These are phyloP conservation scores for Septoria linicola DNA, from an alignment of 2,329 filamentous ascomycete species.

Conservation along the genomic window DNA sequence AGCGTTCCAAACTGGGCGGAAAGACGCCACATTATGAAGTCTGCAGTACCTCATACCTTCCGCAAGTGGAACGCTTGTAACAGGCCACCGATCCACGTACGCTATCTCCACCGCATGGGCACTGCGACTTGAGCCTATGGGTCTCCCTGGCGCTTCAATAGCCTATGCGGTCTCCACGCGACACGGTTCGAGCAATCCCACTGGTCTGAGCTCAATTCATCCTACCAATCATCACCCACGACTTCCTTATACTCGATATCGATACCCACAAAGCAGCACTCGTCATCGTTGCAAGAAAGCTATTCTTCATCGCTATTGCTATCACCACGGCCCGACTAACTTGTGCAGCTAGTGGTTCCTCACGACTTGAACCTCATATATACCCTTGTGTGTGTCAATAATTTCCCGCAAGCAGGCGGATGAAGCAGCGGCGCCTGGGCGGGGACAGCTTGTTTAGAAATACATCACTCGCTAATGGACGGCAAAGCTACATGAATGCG, in stretches of 20 bases:
- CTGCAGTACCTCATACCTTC: slow-evolving; percentile 4
- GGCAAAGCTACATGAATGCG: neutral
- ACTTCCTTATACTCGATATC: slow-evolving; percentile 10
- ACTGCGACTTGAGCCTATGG: neutral
- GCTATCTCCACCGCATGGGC: neutral
- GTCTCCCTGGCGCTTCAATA: neutral
- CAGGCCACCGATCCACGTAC: neutral
- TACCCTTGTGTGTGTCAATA: slow-evolving; percentile 12
- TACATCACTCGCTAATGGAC: slow-evolving; percentile 4
- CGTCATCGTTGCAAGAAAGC: slow-evolving; percentile 9
- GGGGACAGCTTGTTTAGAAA: slow-evolving; percentile 3
- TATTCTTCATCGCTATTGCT: neutral
- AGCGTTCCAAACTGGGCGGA: neutral
- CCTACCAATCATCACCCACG: slow-evolving; percentile 1
- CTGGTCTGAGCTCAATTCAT: neutral
- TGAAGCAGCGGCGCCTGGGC: neutral
- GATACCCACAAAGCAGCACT: slow-evolving; percentile 18
- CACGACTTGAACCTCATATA: too few species aligned
- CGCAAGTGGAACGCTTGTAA: neutral
- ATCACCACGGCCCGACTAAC: neutral
- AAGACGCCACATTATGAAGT: slow-evolving; percentile 1
- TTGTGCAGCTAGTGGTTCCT: neutral
- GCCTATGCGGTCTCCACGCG: neutral
- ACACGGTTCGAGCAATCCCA: neutral
- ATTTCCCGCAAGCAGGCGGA: slow-evolving; percentile 9